A percentile compares a stretch with the other conserved stretches of the same genome.
phyloP scores from a whole-genome alignment of 306 rosid genomes.

The Lathyrus aphaca region DNA sequence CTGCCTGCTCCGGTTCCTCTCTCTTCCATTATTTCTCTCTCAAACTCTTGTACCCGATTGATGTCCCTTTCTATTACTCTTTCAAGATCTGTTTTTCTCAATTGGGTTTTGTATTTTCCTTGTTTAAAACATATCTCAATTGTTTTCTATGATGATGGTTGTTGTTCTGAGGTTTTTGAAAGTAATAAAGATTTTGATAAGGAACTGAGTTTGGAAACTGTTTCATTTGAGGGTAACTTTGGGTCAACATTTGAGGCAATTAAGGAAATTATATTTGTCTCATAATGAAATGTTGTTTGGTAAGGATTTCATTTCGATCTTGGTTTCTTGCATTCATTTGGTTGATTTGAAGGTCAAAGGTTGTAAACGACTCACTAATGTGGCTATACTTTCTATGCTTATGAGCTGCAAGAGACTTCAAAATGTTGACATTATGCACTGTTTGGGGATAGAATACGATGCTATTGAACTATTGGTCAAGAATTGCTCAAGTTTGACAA shows the following conservation, averaged over 20 bases:
- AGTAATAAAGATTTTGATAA: conserved; percentile 41
- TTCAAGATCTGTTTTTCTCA: conserved; percentile 61
- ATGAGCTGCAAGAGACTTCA: conserved; percentile 67
- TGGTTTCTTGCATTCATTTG: conserved; percentile 66
- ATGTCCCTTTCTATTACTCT: conserved; percentile 61
- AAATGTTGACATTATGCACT: conserved; percentile 64
- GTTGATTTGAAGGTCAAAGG: conserved; percentile 72
- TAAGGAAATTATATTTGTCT: conserved; percentile 78
- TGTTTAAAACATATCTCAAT: conserved; percentile 57
- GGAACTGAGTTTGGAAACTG: conserved; percentile 56
- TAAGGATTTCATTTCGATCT: conserved; percentile 73
- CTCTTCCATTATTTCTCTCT: conserved; percentile 64
- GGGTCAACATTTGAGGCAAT: conserved; percentile 71
- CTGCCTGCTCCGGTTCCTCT: conserved; percentile 58
- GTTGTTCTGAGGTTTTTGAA: conserved; percentile 32
- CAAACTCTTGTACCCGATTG: conserved; percentile 53
- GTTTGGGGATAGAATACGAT: conserved; percentile 58
- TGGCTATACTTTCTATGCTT: conserved; percentile 48
- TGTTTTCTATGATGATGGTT: not conserved
- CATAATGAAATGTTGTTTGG: conserved; percentile 74
- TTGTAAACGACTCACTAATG: conserved; percentile 57
- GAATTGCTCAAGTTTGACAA: conserved; percentile 56
- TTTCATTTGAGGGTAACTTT: conserved; percentile 64
- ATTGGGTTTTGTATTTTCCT: conserved; percentile 62
- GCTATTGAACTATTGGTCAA: conserved; percentile 58